Base-by-base conservation (phyloP, 495 filamentous ascomycete genomes). In the Trichoderma virens region DNA sequence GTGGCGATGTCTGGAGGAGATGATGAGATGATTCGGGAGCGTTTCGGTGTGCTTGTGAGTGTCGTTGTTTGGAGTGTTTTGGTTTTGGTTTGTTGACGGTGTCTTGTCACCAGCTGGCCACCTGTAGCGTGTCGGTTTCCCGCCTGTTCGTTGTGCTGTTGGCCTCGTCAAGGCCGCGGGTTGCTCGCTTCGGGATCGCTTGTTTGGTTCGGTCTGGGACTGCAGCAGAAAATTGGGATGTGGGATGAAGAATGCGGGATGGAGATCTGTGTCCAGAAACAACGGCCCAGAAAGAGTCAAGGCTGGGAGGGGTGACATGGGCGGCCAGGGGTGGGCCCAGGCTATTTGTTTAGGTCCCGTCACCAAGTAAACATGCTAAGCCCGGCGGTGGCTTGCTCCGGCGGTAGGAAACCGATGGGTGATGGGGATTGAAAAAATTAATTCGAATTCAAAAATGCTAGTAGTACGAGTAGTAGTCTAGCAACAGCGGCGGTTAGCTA, bases 181-280 rank as follows among this genome's bases (percentile, higher is more conserved):
- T 7, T n/a, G 18, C 20, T 18, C n/a, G 18, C n/a, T 43, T 43
- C 16, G 18, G 2, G 0, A 2, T 14, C 3, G 18, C 51, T 28
- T 30, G 51, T 27, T 11, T 56, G 9, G 18, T 23, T 16, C 51
- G 51, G 6, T 47, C 51, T 7, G 9, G 27, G 47, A n/a, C n/a
- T 8, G 20, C 47, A 54, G 47, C 41, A 45, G 41, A 16, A 45
- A 47, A 20, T 8, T 20, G 43, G 8, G 43, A 20, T 47, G 38
- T 41, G 38, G 4, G 38, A 3, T 16, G 38, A 3, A 18, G 4
- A 18, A 51, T 51, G 25, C 51, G 25, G 51, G 51, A 56, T 56
- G 51, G 51, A 56, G 51, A 56, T 56, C 51, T 28, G 51, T 56
- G 51, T 56, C n/a, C 51, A 56, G 23, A 56, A 56, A 56, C 51